phyloP scores from a whole-genome alignment of 331 rosid genomes.

The Phaseolus coccineus region DNA sequence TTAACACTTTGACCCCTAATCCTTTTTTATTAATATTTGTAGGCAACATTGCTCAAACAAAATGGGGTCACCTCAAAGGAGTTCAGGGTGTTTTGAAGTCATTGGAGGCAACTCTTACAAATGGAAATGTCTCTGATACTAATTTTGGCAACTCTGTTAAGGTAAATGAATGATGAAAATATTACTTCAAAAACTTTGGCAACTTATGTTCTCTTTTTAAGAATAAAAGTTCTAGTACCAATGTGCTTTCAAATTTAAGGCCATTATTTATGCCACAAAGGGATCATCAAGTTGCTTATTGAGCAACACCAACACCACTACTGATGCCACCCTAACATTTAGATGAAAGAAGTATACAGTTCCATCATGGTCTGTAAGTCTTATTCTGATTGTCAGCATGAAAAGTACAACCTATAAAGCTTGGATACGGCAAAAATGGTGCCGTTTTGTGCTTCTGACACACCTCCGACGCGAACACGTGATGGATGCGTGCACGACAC shows the following conservation, averaged over 20 bases:
- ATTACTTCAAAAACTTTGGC: too few relatives aligned
- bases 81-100: constrained; percentile 55
- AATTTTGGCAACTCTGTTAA: constrained; percentile 52
- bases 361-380: constrained; percentile 69
- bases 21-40: constrained; percentile 1
- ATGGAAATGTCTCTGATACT: constrained; percentile 46
- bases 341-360: constrained; percentile 37
- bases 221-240: too few relatives aligned
- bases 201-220: too few relatives aligned
- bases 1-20: background rate
- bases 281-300: constrained; percentile 53
- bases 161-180: too few relatives aligned
- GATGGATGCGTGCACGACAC: too few relatives aligned
- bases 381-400: constrained; percentile 56
- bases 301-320: constrained; percentile 49
- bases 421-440: too few relatives aligned
- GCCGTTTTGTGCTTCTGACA: too few relatives aligned
- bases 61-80: constrained; percentile 63
- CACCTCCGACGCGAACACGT: too few relatives aligned
- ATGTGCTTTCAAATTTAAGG: constrained; percentile 28
- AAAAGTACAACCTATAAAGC: background rate
- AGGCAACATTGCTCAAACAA: constrained; percentile 63
- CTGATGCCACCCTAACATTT: constrained; percentile 54
- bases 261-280: constrained; percentile 48
- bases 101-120: constrained; percentile 51